Evolutionary conservation across 1,139 yeast species (phyloP).

Genomic region (Suhomyces wounanorum): DNA sequence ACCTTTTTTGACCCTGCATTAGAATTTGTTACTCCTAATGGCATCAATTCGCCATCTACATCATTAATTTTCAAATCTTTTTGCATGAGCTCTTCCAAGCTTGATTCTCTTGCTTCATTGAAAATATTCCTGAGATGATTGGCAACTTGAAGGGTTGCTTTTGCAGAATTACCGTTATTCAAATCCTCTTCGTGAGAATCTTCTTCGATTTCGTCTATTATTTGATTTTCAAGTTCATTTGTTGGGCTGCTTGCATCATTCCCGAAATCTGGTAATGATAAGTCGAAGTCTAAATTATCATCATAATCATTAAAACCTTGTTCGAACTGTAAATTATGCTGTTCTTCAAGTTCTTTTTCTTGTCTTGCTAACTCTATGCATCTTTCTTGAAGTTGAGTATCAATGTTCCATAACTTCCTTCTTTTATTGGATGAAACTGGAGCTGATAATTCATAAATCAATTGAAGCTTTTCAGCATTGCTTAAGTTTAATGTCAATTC

Average conservation of each 20-base stretch:
- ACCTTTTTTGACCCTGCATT: constrained; percentile 19
- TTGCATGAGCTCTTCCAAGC: constrained; percentile 45
- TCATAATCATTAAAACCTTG: constrained; percentile 26
- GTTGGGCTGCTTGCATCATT: constrained; percentile 18
- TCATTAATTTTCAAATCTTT: constrained; percentile 32
- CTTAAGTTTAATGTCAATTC: constrained; percentile 30
- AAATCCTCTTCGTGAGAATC: constrained; percentile 17
- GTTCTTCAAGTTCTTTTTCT: constrained; percentile 26
- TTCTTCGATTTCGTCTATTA: constrained; percentile 9
- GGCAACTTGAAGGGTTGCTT: constrained; percentile 60
- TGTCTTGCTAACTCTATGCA: constrained; percentile 33
- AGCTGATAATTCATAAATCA: constrained; percentile 38
- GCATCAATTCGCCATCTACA: constrained; percentile 18
- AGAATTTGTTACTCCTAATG: constrained; percentile 32
- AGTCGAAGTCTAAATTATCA: constrained; percentile 38
- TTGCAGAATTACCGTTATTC: constrained; percentile 28
- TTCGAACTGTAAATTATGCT: constrained; percentile 23
- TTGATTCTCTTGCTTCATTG: constrained; percentile 22
- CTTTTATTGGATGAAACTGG: constrained; percentile 28
- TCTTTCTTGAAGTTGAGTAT: constrained; percentile 29
- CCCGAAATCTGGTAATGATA: constrained; percentile 42
- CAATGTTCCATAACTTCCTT: constrained; percentile 25
- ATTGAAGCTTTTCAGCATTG: constrained; percentile 36
- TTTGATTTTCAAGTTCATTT: constrained; percentile 7
- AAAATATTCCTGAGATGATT: constrained; percentile 45